phyloP scores from a whole-genome alignment of 2,329 filamentous ascomycete species.

The Phialophora macrospora region DNA sequence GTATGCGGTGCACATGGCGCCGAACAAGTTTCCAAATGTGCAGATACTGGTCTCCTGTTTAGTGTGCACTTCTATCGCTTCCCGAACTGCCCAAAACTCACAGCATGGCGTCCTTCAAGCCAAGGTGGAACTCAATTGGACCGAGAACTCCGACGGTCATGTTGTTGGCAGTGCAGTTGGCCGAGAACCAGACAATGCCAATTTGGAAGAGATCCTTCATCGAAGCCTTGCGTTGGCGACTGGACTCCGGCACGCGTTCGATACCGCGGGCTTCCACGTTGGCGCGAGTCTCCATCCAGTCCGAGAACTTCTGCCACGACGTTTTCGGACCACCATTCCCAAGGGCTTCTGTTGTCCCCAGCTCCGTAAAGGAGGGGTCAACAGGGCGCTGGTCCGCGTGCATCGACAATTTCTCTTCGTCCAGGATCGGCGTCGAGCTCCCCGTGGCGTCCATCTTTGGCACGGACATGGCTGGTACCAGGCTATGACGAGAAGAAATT shows the following conservation, averaged over 20 bases:
- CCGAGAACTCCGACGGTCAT: conserved; percentile 68
- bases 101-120: conserved; percentile 18
- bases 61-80: background rate
- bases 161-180: conserved; percentile 68
- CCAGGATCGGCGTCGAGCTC: background rate
- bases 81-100: background rate
- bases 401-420: background rate
- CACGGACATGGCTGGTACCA: background rate
- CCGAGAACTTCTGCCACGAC: background rate
- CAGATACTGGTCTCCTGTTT: conserved; percentile 11
- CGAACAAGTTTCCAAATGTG: conserved; percentile 62
- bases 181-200: conserved; percentile 64
- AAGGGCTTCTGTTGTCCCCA: background rate
- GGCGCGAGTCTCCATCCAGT: conserved; percentile 20
- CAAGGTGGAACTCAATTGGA: conserved; percentile 7
- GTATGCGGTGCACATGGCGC: conserved; percentile 62
- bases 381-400: background rate
- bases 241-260: conserved; percentile 58
- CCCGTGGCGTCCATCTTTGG: background rate
- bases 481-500: background rate
- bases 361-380: background rate
- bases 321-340: background rate
- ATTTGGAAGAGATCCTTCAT: conserved; percentile 64
- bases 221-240: conserved; percentile 10
- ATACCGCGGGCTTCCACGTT: conserved; percentile 64